Conservation (phyloP, 176 grass and related monocot genomes). For the Eragrostis nindensis region DNA sequence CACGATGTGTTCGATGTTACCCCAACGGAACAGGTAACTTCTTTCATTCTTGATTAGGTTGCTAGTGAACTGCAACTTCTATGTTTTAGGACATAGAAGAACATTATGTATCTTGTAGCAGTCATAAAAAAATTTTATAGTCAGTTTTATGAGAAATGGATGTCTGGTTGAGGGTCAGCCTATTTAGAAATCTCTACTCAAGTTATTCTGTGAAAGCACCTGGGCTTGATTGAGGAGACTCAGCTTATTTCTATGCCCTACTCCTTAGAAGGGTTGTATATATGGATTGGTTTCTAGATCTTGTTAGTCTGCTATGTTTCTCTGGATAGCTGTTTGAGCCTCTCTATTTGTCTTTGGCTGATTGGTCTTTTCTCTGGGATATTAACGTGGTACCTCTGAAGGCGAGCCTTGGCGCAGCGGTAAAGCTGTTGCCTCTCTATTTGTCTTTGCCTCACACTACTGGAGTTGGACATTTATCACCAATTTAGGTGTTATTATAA, state of each 20-base stretch:
- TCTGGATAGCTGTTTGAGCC: neutral
- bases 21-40: slow-evolving; percentile 89
- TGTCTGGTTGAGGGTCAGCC: neutral
- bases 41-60: slow-evolving; percentile 34
- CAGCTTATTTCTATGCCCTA: neutral
- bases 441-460: neutral
- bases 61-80: neutral
- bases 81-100: slow-evolving; percentile 1
- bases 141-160: neutral
- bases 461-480: neutral
- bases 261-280: neutral
- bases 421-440: too few relatives aligned
- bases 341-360: slow-evolving; percentile 13
- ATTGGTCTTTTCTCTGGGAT: neutral
- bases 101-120: slow-evolving; percentile 6
- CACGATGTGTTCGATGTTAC: slow-evolving; percentile 91
- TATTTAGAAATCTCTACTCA: neutral
- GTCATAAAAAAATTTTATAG: neutral
- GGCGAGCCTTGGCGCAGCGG: too few relatives aligned
- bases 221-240: neutral
- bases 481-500: neutral
- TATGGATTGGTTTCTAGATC: neutral
- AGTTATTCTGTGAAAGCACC: neutral
- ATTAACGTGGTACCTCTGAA: neutral
- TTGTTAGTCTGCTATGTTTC: neutral